phyloP scores from a whole-genome alignment of 306 rosid genomes.

The Cicer cuneatum region DNA sequence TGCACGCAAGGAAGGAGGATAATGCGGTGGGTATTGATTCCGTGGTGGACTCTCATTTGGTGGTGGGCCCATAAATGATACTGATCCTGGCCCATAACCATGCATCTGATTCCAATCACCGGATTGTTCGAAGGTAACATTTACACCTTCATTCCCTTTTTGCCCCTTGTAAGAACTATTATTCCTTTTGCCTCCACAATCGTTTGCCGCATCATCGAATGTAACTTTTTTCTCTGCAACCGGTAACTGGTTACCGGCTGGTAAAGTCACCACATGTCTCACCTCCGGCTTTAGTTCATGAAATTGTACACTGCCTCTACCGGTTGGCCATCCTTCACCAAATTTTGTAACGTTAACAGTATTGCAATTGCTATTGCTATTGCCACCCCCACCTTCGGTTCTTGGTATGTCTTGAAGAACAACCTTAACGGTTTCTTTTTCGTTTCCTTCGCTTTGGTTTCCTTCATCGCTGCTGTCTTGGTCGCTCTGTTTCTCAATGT shows the following conservation, averaged over 20 bases:
- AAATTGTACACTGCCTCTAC: conserved; percentile 44
- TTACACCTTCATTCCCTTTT: conserved; percentile 45
- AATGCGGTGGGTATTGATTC: conserved; percentile 51
- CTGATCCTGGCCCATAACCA: conserved; percentile 19
- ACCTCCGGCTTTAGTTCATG: conserved; percentile 51
- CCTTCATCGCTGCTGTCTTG: conserved; percentile 53
- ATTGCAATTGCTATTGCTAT: background rate
- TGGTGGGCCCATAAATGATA: conserved; percentile 33
- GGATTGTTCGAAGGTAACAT: conserved; percentile 43
- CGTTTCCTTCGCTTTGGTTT: conserved; percentile 50
- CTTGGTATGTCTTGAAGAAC: conserved; percentile 44
- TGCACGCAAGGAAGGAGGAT: conserved; percentile 44
- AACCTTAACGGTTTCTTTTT: conserved; percentile 49
- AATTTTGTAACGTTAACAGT: background rate
- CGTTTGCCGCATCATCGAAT: conserved; percentile 30
- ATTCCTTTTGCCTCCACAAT: conserved; percentile 53
- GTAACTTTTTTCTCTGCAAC: conserved; percentile 43
- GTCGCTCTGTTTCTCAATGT: conserved; percentile 51
- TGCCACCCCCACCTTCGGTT: background rate
- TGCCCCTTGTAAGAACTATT: conserved; percentile 55
- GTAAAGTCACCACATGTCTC: conserved; percentile 48
- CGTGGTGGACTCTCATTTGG: conserved; percentile 56
- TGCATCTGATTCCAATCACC: conserved; percentile 41
- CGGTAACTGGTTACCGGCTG: conserved; percentile 49
- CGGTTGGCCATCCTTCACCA: conserved; percentile 39